Percentiles rank a stretch among this genome's conserved stretches.
Evolutionary conservation across 352 stramenopile genomes (phyloP).

Genomic region (Halophytophthora polymorphica): DNA sequence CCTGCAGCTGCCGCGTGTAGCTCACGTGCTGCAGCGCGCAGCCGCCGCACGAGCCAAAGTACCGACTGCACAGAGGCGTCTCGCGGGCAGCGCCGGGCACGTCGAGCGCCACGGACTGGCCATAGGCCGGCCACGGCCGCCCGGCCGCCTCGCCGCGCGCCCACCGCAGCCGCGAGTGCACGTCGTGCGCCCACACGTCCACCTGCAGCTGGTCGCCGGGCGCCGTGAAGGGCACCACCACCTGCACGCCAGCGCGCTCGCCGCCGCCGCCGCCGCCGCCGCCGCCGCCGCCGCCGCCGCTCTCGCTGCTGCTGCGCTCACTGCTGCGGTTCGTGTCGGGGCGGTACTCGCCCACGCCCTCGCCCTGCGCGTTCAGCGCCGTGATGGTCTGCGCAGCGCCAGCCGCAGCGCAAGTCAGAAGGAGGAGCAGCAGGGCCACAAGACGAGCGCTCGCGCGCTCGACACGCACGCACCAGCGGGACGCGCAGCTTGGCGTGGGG

Average conservation of each 20-base stretch:
- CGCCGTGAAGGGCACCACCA: conserved; percentile 51
- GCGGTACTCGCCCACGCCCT: conserved; percentile 35
- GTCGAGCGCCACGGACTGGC: conserved; percentile 23
- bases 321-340: conserved; percentile 11
- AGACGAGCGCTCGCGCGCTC: too few species aligned
- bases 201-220: conserved; percentile 44
- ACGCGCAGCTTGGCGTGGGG: too few species aligned
- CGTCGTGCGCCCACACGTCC: conserved; percentile 53
- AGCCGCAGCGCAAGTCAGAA: too few species aligned
- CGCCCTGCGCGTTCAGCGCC: conserved; percentile 40
- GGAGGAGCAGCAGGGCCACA: too few species aligned
- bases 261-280: too few species aligned
- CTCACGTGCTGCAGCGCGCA: conserved; percentile 66
- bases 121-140: conserved; percentile 34
- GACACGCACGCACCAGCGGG: too few species aligned
- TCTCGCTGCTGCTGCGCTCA: too few species aligned
- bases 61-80: conserved; percentile 41
- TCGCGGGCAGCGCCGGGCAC: conserved; percentile 35
- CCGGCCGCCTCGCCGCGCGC: conserved; percentile 7
- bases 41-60: conserved; percentile 66
- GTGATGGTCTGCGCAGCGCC: conserved; percentile 22
- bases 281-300: too few species aligned
- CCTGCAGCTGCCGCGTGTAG: conserved; percentile 52
- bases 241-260: conserved; percentile 18
- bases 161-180: conserved; percentile 26